A percentile compares a stretch with the other conserved stretches of the same genome.
Evolutionary conservation across 2,329 filamentous ascomycete genomes (phyloP).

Genomic region (Sporothrix brasiliensis): DNA sequence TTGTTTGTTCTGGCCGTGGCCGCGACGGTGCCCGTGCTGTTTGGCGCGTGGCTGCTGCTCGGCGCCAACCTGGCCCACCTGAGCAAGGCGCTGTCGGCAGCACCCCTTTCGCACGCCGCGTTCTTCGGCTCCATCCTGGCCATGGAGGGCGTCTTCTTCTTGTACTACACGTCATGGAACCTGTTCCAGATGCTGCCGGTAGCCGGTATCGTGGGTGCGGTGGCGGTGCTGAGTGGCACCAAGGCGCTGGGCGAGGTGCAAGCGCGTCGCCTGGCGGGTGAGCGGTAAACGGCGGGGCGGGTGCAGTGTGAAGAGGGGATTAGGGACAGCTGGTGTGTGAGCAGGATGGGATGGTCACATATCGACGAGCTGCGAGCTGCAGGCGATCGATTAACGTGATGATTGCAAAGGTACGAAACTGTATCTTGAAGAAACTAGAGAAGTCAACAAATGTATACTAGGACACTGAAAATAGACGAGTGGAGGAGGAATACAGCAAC

Average conservation of each 20-base stretch:
- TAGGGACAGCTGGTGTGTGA: background rate
- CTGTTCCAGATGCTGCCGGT: constrained; percentile 86
- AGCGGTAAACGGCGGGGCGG: constrained; percentile 51
- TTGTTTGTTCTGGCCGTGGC: constrained; percentile 74
- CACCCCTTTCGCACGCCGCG: constrained; percentile 77
- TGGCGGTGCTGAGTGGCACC: constrained; percentile 83
- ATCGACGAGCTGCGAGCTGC: too few species aligned
- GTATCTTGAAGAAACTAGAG: background rate
- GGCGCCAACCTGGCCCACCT: constrained; percentile 84
- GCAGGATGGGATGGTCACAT: background rate
- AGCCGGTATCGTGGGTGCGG: constrained; percentile 65
- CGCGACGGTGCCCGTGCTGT: constrained; percentile 72
- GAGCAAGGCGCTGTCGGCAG: constrained; percentile 70
- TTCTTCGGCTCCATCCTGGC: constrained; percentile 87
- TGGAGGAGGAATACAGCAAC: constrained; percentile 3
- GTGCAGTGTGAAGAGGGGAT: background rate
- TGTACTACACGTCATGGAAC: constrained; percentile 92
- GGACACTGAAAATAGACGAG: background rate
- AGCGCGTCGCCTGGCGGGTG: constrained; percentile 76
- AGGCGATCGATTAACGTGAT: too few species aligned
- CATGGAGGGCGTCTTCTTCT: constrained; percentile 89
- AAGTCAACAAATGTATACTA: constrained; percentile 3
- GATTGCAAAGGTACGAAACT: background rate
- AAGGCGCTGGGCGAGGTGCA: constrained; percentile 93
- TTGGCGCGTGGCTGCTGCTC: constrained; percentile 70